These are phyloP conservation scores for Hemerocallis citrina DNA, from an alignment of 106 monocot genomes.

Conservation along the genomic window DNA sequence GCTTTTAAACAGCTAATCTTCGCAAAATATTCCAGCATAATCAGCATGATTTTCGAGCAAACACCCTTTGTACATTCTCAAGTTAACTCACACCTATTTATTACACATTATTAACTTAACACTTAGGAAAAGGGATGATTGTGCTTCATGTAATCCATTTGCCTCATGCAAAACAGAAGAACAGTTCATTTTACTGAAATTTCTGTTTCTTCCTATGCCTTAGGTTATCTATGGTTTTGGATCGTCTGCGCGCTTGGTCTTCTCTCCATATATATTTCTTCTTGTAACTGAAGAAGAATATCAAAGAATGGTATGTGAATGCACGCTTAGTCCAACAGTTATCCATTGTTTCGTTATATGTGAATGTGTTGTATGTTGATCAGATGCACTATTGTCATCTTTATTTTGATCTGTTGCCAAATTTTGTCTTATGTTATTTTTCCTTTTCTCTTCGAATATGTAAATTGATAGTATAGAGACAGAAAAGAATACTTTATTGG, in stretches of 20 bases:
- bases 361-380: too few relatives aligned
- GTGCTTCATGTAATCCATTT: background rate
- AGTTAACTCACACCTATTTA: background rate
- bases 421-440: background rate
- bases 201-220: background rate
- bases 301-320: conserved; percentile 46
- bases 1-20: background rate
- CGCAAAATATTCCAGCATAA: background rate
- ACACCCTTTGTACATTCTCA: background rate
- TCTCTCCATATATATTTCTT: conserved; percentile 44
- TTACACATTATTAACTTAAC: background rate
- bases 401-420: background rate
- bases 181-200: background rate
- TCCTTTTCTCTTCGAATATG: too few relatives aligned
- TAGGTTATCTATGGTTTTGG: conserved; percentile 42
- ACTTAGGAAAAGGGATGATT: background rate
- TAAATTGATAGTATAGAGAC: too few relatives aligned
- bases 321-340: background rate
- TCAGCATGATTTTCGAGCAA: background rate
- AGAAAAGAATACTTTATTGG: too few relatives aligned
- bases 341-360: background rate
- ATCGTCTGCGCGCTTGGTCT: conserved; percentile 35
- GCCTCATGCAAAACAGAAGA: background rate
- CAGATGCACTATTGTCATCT: background rate
- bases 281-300: conserved; percentile 42